Base-by-base conservation (phyloP, 257 asterid genomes). In the Fraxinus pennsylvanica region DNA sequence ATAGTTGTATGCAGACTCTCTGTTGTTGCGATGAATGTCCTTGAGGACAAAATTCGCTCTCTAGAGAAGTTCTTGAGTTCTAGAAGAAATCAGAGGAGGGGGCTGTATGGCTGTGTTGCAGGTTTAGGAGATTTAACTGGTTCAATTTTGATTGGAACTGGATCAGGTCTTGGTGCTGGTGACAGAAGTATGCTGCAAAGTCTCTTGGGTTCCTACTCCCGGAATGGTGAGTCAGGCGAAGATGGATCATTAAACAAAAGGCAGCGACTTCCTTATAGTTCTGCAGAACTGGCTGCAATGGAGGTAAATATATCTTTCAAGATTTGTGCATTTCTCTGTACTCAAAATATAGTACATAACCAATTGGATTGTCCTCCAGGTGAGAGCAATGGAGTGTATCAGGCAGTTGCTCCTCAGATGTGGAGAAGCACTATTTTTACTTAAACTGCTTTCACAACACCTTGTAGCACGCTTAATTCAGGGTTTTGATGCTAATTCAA, bases 271-370 rank as follows among this genome's bases (percentile, higher is more conserved):
- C 93, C 96, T 29, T 91, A 95, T 83, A 93, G 89, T 88, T 86
- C 96, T 80, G 86, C 97, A 59, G 99, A 95, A 85, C 86, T 95
- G 76, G 97, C 99, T 84, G 98, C 98, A 76, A 93, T 95, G 99
- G 99, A 95, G 98, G 99, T 91, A 83, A 74, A 17, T 78, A 35
- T 52, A 33, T 75, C 75, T 76, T 72, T 77, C 59, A 14, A 36
- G 17, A 79, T 80, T 80, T 19, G 76, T 76, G 71, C 73, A 54
- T 59, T 73, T 83, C 74, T 72, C 71, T 47, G 50, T 76, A 73
- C 76, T 78, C 81, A 52, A 65, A 50, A 74, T 79, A 17, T 76
- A 10, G 22, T 73, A 36, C 80, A 73, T 81, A 72, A 74, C 39
- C 71, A 68, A 59, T 68, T 83, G 65, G 74, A 52, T 30, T 77